Base-by-base conservation (phyloP, 176 grass and related monocot species). In the Tillandsia fasciculata region DNA sequence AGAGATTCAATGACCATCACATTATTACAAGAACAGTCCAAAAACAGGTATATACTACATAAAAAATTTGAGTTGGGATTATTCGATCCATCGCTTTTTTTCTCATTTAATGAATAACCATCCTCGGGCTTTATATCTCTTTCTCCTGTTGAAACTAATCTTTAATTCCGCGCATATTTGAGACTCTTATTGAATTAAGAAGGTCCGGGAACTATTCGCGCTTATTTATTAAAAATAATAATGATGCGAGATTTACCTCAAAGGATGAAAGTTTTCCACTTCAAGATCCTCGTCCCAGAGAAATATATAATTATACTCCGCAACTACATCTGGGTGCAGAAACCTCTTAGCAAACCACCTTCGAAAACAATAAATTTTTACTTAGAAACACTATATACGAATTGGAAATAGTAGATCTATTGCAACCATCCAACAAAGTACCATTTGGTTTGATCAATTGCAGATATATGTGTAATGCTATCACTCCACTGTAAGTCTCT, bases 321-420 rank as follows among this genome's bases (percentile, higher is more conserved):
- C 66, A 66, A 90, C 84, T 70, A 96, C 49, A 72, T 87, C 87
- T 23, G 91, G 91, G 71, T 96, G 91, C 27, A 96, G 69, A 78
- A 96, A 96, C 78, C 91, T 33, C 81, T 96, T 96, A 10, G 76
- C 87, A 56, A 96, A 96, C 91, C 91, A 96, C 81, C 81, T 83
- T 65, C 13, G 15, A 49, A 64, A n/a, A 33, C 15, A 5, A 24
- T 20, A 73, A 24, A 68, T 67, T 26, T n/a, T 15, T 26, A 53
- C 22, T 76, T 66, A 18, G 22, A 48, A 72, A 47, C n/a, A n/a
- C 64, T 76, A 12, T 13, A 33, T 0, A 63, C 12, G 26, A 10
- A 53, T 22, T 20, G 0, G 17, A 28, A 51, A 29, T 67, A 53
- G 2, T 73, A 67, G 57, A 57, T 72, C 11, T 49, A 10, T 8